Base-by-base conservation (phyloP, 345 rosid genomes). In the Eucalyptus guilfoylei region DNA sequence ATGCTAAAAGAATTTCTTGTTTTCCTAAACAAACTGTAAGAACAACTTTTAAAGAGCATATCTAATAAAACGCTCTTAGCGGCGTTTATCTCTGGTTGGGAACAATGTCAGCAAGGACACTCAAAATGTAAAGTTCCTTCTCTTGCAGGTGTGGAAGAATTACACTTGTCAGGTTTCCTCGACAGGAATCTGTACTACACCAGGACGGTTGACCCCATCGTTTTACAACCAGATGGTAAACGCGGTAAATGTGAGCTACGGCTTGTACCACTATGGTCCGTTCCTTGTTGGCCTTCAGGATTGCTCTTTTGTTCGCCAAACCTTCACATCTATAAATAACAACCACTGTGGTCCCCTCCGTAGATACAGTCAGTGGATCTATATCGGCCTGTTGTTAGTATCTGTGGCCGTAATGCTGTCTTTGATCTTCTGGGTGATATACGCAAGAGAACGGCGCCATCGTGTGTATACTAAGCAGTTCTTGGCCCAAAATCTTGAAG, bases 361-460 rank as follows among this genome's bases (percentile, higher is more conserved):
- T 85, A 91, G 89, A 80, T 94, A 95, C 88, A 93, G 97, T 0
- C 32, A 87, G 87, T 97, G 98, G 99, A 94, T 98, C 87, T 98
- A 97, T 89, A 87, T 94, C 34, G 99, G 99, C 50, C 91, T 96
- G 76, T 95, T 98, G 37, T 37, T 95, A 80, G 98, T 96, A 21
- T 95, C 99, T 14, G 94, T 93, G 12, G 97, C 97, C 10, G 99
- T 97, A 50, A 97, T 98, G 99, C 92, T 95, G 48, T 98, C 99
- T 30, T 87, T 98, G 89, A 94, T 98, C 90, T 97, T 98, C 93
- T 98, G 99, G 99, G 96, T 98, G 49, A 91, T 98, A 34, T 97
- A 98, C 34, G 95, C 99, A 9, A 89, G 99, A 58, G 99, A 98
- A 93, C 92, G 99, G 50, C 90, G 96, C 89, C 99, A 98, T 88